Base-by-base conservation (phyloP, 495 filamentous ascomycete genomes). In the Neurospora africana region DNA sequence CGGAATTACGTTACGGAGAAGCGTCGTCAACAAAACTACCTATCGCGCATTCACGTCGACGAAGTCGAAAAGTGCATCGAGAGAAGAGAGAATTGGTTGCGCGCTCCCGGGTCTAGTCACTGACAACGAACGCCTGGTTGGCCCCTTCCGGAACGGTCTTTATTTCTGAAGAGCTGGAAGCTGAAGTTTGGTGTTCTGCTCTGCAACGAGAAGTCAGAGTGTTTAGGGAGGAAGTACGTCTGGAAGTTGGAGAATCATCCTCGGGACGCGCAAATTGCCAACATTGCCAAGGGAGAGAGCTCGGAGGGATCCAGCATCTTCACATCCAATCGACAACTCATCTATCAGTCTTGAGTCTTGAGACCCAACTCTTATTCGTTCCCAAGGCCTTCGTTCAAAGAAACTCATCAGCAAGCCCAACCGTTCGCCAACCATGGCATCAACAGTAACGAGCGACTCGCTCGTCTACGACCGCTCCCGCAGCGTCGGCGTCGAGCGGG, bases 381-480 rank as follows among this genome's bases (percentile, higher is more conserved):
- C 10, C 10, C 21, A 23, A 17, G 53, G 53, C 15, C 53, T 17
- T 61, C 13, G 5, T 61, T 27, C 10, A 27, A 36, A 36, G 27
- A 61, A 53, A 53, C 11, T 9, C 40, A 47, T 13, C 21, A 53
- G 21, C 10, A 23, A 23, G 19, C 19, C 41, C 41, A 21, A 23
- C 44, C 10, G 1, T 44, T 27, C 72, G 69, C 70, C 68, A 71
- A 81, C 82, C 76, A 84, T 83, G 72, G 81, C 81, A 27, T 84
- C 84, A 53, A 78, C 81, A 38, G 76, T 77, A 58, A 82, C 80
- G 10, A 79, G 78, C 70, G 81, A 75, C 61, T 82, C 82, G 70
- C 75, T 79, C 75, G 78, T 82, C 74, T 83, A 83, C 75, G 79
- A 80, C 70, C 84, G 81, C 72, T 79, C 79, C 69, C 53, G 53